Percentiles rank a stretch among this genome's conserved stretches.
Evolutionary conservation across 805 yeast species (phyloP).

Genomic region (Barnettozyma populi): DNA sequence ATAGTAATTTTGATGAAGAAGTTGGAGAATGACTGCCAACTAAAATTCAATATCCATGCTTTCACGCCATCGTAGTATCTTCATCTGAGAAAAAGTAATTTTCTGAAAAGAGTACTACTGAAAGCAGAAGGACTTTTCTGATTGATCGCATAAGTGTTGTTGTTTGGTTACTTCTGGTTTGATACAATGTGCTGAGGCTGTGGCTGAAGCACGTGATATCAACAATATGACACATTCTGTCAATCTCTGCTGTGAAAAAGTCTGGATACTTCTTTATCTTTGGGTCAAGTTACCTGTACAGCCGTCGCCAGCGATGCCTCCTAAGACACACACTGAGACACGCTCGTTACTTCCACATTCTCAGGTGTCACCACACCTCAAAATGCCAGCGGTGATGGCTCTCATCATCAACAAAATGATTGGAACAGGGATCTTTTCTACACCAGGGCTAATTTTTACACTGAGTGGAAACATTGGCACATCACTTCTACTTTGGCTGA

Average conservation of each 20-base stretch:
- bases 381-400: conserved; percentile 21
- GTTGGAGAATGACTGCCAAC: too few relatives aligned
- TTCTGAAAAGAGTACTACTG: too few relatives aligned
- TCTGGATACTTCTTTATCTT: too few relatives aligned
- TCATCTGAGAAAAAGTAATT: too few relatives aligned
- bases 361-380: conserved; percentile 15
- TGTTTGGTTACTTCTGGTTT: too few relatives aligned
- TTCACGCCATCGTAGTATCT: too few relatives aligned
- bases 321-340: background rate
- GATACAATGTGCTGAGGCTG: background rate
- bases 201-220: background rate
- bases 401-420: conserved; percentile 62
- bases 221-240: background rate
- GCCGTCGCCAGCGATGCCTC: background rate
- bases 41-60: too few relatives aligned
- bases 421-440: conserved; percentile 70
- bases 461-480: conserved; percentile 57
- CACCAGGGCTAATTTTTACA: conserved; percentile 57
- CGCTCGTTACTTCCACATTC: conserved; percentile 1
- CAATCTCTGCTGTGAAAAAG: too few relatives aligned
- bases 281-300: too few relatives aligned
- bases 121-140: too few relatives aligned
- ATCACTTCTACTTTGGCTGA: conserved; percentile 49
- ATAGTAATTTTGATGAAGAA: too few relatives aligned
- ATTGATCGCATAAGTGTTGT: too few relatives aligned